These are phyloP conservation scores for Globisporangium emineosum DNA, from an alignment of 352 stramenopile genomes.

Conservation along the genomic window DNA sequence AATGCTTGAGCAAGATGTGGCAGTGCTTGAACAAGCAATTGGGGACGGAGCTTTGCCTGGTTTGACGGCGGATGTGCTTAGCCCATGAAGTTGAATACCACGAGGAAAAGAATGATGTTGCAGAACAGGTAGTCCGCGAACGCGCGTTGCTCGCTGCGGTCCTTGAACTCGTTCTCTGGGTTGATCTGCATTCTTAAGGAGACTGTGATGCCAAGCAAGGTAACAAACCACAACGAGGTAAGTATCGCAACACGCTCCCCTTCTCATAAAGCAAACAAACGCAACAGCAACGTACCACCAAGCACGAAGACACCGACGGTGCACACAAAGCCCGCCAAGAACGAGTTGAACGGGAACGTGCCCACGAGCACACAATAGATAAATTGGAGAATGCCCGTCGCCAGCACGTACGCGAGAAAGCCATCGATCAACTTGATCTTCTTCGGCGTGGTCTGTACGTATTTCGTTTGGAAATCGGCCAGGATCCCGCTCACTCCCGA, in stretches of 20 bases:
- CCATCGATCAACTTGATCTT: conserved; percentile 91
- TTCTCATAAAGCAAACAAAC: background rate
- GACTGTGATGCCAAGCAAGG: conserved; percentile 42
- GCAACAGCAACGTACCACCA: conserved; percentile 48
- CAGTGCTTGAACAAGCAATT: background rate
- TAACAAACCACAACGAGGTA: background rate
- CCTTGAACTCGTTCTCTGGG: conserved; percentile 77
- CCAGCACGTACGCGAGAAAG: conserved; percentile 88
- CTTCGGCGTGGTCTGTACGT: conserved; percentile 81
- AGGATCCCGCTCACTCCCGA: conserved; percentile 49
- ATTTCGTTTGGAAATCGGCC: conserved; percentile 63
- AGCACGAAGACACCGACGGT: conserved; percentile 89
- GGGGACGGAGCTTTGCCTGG: background rate
- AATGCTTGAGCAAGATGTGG: background rate
- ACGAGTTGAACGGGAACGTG: conserved; percentile 92
- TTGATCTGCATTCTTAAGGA: conserved; percentile 90
- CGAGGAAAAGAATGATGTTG: conserved; percentile 92
- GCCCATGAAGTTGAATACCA: conserved; percentile 93
- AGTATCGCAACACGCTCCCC: background rate
- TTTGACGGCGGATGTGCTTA: conserved; percentile 32
- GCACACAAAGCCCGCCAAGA: conserved; percentile 88
- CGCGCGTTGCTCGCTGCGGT: conserved; percentile 81
- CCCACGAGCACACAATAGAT: conserved; percentile 89
- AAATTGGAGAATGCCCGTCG: conserved; percentile 88
- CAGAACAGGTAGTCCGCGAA: conserved; percentile 92